Base-by-base conservation (phyloP, 192 early-diverging fungal species). In the Borealophlyctis nickersoniae region DNA sequence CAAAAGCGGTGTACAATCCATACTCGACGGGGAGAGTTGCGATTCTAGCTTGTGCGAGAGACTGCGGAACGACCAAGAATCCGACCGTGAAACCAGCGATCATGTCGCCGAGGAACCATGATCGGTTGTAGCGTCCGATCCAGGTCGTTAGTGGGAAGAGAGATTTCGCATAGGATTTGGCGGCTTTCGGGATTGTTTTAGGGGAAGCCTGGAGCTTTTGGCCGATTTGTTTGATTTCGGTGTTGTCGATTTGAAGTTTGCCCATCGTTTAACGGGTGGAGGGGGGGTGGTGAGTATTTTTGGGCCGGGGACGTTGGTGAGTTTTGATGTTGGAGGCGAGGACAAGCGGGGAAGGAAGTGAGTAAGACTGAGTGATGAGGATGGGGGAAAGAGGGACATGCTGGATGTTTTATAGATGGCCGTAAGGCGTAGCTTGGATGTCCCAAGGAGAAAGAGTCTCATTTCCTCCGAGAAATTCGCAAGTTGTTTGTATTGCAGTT, bases 1-100 rank as follows among this genome's bases (percentile, higher is more conserved):
- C 69, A 66, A 91, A 86, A 36, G 81, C 78, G 56, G 89, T 86
- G 73, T 91, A 92, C 16, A 92, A 74, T 0, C 91, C 91, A 62
- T 83, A 89, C 62, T 89, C 66, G 36, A 85, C 77, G 31, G 89
- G 88, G 36, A 92, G 68, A 39, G 71, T 72, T 2, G 91, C 89
- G 0, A 92, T 75, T 73, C 88, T 90, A 5, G 91, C 81, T 60
- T 91, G 87, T 32, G 89, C 85, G 31, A 81, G 71, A 14, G 77
- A 60, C 65, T 73, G 62, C 13, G 60, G 60, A 4, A 62, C n/a
- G 9, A 62, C 39, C 14, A 62, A 5, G 55, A 51, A 62, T 5
- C 60, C 60, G 29, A 62, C 60, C 24, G 60, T 62, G 52, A 62
- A 52, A 32, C 60, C 22, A 62, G 23, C 14, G 14, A 58, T 30